These are phyloP conservation scores for Choiromyces venosus DNA, from an alignment of 495 filamentous ascomycete species.

Conservation along the genomic window DNA sequence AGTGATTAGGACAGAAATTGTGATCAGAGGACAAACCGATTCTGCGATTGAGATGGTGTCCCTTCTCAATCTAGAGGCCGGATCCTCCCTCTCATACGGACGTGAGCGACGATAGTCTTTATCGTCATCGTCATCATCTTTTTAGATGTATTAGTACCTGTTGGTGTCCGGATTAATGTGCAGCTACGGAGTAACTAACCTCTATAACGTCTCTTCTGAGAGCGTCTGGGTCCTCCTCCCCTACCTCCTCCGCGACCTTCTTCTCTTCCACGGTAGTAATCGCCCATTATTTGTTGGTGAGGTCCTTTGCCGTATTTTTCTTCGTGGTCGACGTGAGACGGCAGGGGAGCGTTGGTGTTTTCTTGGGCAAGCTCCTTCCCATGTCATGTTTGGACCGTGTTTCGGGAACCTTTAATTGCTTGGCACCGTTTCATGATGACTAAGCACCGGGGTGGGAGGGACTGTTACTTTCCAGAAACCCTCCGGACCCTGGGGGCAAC, in stretches of 20 bases:
- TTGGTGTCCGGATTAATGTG: not conserved
- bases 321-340: not conserved
- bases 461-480: not conserved
- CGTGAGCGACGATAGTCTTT: slow-evolving; percentile 67
- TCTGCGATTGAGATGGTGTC: slow-evolving; percentile 80
- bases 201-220: slow-evolving; percentile 39
- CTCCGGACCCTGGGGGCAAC: not conserved
- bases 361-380: not conserved
- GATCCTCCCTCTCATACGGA: slow-evolving; percentile 70
- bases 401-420: slow-evolving; percentile 18
- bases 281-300: slow-evolving; percentile 29
- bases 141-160: slow-evolving; percentile 12
- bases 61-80: slow-evolving; percentile 67
- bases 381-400: slow-evolving; percentile 21
- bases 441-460: not conserved
- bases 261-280: slow-evolving; percentile 42
- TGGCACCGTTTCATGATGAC: slow-evolving; percentile 12
- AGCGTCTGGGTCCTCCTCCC: slow-evolving; percentile 31
- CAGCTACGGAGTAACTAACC: slow-evolving; percentile 16
- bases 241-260: slow-evolving; percentile 30
- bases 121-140: slow-evolving; percentile 53
- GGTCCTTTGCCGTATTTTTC: not conserved
- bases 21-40: slow-evolving; percentile 51
- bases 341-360: slow-evolving; percentile 10
- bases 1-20: slow-evolving; percentile 9